Base-by-base conservation (phyloP, 2,329 filamentous ascomycete genomes). In the Fusarium sp. region DNA sequence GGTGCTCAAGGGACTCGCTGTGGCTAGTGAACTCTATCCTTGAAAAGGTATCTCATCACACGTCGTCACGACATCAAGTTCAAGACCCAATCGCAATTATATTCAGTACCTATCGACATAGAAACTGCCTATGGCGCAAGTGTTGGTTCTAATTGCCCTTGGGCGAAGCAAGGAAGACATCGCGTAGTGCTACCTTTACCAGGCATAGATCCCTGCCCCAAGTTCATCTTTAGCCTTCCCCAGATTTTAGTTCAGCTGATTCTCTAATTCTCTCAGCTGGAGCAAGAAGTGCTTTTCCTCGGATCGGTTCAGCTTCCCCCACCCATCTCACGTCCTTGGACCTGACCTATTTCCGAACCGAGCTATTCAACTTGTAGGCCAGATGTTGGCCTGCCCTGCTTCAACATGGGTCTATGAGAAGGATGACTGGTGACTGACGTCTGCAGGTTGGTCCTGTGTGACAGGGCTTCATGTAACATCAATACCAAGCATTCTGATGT, bases 11-110 rank as follows among this genome's bases (percentile, higher is more conserved):
- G 41, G 35, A 42, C 24, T 50, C 24, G n/a, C 26, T 73, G 62
- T 71, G 70, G 73, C 72, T 74, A 58, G 60, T 74, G 58, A 62
- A 30, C 7, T n/a, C 26, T 16, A 44, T 26, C 26, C 55, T 45
- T 7, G 44, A 33, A 41, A 42, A 56, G 35, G 30, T 28, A 51
- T 61, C 14, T 36, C 11, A 28, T 47, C 60, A 62, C 60, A 54
- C 60, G 54, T 26, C 24, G 31, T 33, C 42, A 61, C 24, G 22
- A 28, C 35, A 47, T 31, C 28, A 47, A 36, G 14, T n/a, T 22
- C 20, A 41, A 31, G 59, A 45, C 51, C 45, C 13, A 20, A 48
- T 15, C 20, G n/a, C 12, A 18, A n/a, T 16, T 22, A n/a, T 26
- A 16, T 39, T 28, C 14, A 47, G n/a, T n/a, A n/a, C n/a, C n/a